Base-by-base conservation (phyloP, 2,329 filamentous ascomycete species). In the Fusarium circinatum region DNA sequence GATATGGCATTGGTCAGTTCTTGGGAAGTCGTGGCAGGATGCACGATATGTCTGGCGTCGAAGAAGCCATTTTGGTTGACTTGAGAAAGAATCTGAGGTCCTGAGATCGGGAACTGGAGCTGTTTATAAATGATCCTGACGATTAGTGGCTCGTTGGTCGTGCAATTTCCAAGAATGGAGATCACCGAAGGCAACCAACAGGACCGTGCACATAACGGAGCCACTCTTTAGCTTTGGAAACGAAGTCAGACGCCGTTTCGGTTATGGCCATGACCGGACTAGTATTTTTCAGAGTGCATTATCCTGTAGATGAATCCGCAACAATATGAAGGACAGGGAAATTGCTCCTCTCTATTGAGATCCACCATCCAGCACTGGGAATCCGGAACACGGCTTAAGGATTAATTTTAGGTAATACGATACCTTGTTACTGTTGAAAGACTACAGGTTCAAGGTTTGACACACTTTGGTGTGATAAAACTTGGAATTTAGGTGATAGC, bases 131-230 rank as follows among this genome's bases (percentile, higher is more conserved):
- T 12, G 49, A 54, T 38, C 18, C 13, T 20, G 6, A 52, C n/a
- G n/a, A n/a, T 20, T 20, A 52, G 32, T 52, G 32, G 10, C 12
- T 17, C 11, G 32, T 54, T 54, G 49, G 49, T 38, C 18, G 14
- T 8, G 20, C 18, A 17, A 28, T 26, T 2, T 38, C 34, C 51
- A 54, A 15, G 14, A 38, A 28, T 54, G 32, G 34, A 54, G 18
- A 54, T 54, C 34, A 17, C 51, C 51, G 32, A 38, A 54, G 18
- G 51, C 51, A 54, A 28, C 51, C 51, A 54, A 38, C 32, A 38
- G 22, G 34, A 38, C 24, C 32, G 34, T 38, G 49, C 49, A 9
- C 34, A 17, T 17, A 9, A 8, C 14, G 34, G 24, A n/a, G 18
- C 51, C 32, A 28, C 49, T 26, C 14, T 26, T 38, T 24, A 9